phyloP scores from a whole-genome alignment of 1,139 yeast species.

The Zygoascus meyerae region DNA sequence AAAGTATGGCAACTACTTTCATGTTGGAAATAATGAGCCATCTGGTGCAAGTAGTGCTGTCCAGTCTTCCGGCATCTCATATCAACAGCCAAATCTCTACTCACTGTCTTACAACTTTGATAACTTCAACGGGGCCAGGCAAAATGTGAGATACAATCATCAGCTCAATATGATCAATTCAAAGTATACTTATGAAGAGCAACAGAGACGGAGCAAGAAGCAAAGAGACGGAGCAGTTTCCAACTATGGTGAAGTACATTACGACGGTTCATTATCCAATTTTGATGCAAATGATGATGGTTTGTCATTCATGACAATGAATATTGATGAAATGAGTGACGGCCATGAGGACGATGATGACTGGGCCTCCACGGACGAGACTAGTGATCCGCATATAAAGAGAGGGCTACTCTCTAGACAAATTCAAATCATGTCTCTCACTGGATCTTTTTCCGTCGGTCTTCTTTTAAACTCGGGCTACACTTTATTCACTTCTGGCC shows the following conservation, averaged over 20 bases:
- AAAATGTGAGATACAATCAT: constrained; percentile 25
- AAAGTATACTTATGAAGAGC: constrained; percentile 23
- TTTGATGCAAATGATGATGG: constrained; percentile 8
- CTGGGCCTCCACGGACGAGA: constrained; percentile 12
- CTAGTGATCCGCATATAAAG: constrained; percentile 26
- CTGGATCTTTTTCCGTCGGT: constrained; percentile 85
- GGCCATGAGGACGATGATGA: constrained; percentile 20
- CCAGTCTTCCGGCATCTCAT: neutral
- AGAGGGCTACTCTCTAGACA: constrained; percentile 64
- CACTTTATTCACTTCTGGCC: constrained; percentile 74
- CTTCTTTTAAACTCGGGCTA: constrained; percentile 71
- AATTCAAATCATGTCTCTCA: constrained; percentile 74
- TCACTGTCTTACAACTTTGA: constrained; percentile 25
- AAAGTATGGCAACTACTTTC: constrained; percentile 27
- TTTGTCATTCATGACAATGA: constrained; percentile 23
- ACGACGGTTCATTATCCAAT: too few species aligned
- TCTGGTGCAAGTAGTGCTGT: neutral
- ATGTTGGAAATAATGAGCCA: constrained; percentile 9
- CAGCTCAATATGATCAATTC: constrained; percentile 25
- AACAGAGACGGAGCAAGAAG: constrained; percentile 12
- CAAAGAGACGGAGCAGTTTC: too few species aligned
- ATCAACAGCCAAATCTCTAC: constrained; percentile 2
- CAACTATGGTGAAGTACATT: too few species aligned
- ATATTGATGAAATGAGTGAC: constrained; percentile 21
- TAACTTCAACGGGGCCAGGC: constrained; percentile 28